phyloP scores from a whole-genome alignment of 1,139 yeast genomes.

The Hemisphaericaspora lyxosophila region DNA sequence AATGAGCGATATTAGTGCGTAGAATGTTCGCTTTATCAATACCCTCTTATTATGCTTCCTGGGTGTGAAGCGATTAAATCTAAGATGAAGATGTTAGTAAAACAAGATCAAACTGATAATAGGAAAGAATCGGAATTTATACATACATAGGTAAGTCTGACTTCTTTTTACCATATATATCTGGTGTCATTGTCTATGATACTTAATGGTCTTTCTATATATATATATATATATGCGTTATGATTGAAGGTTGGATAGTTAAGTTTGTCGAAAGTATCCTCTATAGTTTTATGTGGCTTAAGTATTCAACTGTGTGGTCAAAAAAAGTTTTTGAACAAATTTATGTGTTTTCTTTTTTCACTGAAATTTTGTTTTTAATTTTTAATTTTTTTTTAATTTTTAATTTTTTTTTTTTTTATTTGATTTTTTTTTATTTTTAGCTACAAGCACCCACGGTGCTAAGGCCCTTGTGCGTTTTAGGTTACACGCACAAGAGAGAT shows the following conservation, averaged over 20 bases:
- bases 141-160: conserved; percentile 50
- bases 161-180: conserved; percentile 37
- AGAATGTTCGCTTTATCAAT: conserved; percentile 12
- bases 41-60: conserved; percentile 13
- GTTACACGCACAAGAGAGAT: too few relatives aligned
- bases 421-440: too few relatives aligned
- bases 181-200: conserved; percentile 18
- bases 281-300: too few relatives aligned
- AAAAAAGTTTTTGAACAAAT: too few relatives aligned
- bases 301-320: too few relatives aligned
- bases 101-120: conserved; percentile 1
- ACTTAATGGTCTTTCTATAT: background rate
- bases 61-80: conserved; percentile 15
- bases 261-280: too few relatives aligned
- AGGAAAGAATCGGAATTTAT: conserved; percentile 8
- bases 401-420: too few relatives aligned
- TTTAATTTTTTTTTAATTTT: too few relatives aligned
- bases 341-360: too few relatives aligned
- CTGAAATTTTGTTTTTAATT: too few relatives aligned
- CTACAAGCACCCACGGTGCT: too few relatives aligned
- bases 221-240: background rate
- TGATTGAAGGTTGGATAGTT: background rate
- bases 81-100: conserved; percentile 10
- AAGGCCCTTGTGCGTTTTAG: too few relatives aligned
- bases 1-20: conserved; percentile 9